Base-by-base conservation (phyloP, 2,329 filamentous ascomycete species). In the Aspergillus spinulosporus region DNA sequence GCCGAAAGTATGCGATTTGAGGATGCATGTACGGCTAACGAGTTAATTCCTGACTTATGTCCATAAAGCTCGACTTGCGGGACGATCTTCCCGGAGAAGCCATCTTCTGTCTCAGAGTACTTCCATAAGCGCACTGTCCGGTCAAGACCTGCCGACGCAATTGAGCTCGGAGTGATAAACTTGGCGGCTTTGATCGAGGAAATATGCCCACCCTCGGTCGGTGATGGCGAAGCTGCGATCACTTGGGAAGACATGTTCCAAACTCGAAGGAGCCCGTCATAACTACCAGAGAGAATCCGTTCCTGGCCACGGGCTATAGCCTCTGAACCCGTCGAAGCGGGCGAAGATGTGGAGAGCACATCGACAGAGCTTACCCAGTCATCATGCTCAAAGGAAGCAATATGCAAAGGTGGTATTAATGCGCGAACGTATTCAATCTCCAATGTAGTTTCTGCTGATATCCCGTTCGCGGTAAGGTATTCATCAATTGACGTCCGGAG, bases 281-380 rank as follows among this genome's bases (percentile, higher is more conserved):
- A 97, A 47, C 90, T 93, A 31, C 87, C 91, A n/a, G 91, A 95
- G n/a, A 96, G 78, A 58, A 97, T 88, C 60, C 89, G 80, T 66
- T 89, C 85, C 62, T 87, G 84, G 21, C 85, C 83, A 37, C 75
- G 75, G 28, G 74, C 72, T 46, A 78, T 66, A 11, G 65, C 65
- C 9, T 82, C 78, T 48, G 76, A 79, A 7, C 80, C 78, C 53
- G 72, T 70, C 15, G 81, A 85, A 2, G 86, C 84, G 5, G 78
- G 75, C 1, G 89, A 88, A 9, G 82, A 85, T 11, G 76, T 73
- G 0, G 91, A 92, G 26, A 96, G 79, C 4, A 96, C 84, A 72
- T 97, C 92, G 28, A 97, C 86, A 29, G 85, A 84, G 71, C 90
- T 90, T 48, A 99, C 89, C 94, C 94, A 99, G 74, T 97, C 94